Conservation (phyloP, 495 filamentous ascomycete species). For the Glarea lozoyensis region DNA sequence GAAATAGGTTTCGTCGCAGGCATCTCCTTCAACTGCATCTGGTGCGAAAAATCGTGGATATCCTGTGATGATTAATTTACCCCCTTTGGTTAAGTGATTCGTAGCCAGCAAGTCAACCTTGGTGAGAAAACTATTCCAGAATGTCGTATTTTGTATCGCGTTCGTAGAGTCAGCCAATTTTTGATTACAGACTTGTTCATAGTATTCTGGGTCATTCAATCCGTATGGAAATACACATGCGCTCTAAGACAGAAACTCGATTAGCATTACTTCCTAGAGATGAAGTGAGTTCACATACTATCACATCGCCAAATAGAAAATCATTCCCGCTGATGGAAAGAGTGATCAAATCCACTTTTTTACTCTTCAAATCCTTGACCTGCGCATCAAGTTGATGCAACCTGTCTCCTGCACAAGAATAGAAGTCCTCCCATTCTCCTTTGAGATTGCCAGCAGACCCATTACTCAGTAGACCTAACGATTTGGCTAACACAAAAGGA, state of each 20-base stretch:
- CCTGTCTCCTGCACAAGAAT: not conserved
- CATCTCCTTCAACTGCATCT: not conserved
- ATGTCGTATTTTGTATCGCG: too few species aligned
- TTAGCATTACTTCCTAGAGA: too few species aligned
- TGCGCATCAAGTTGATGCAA: not conserved
- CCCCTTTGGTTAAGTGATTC: not conserved
- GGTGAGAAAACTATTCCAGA: too few species aligned
- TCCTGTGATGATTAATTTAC: not conserved
- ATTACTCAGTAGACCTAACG: too few species aligned
- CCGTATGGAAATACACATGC: too few species aligned
- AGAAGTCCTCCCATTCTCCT: not conserved
- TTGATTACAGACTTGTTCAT: too few species aligned
- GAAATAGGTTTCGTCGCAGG: not conserved
- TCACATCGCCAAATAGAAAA: conserved; percentile 1
- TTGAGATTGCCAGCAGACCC: not conserved
- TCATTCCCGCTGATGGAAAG: conserved; percentile 9
- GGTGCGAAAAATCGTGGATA: not conserved
- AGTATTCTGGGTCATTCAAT: too few species aligned
- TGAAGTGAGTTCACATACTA: too few species aligned
- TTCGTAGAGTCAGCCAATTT: too few species aligned
- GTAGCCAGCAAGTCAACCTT: not conserved
- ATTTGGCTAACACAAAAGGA: not conserved
- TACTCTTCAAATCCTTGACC: not conserved
- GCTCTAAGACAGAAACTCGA: too few species aligned
- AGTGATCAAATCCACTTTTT: conserved; percentile 1